Percentiles rank a stretch among this genome's conserved stretches.
These are phyloP conservation scores for Trichoderma lentiforme DNA, from an alignment of 2,329 filamentous ascomycete species.

Conservation along the genomic window DNA sequence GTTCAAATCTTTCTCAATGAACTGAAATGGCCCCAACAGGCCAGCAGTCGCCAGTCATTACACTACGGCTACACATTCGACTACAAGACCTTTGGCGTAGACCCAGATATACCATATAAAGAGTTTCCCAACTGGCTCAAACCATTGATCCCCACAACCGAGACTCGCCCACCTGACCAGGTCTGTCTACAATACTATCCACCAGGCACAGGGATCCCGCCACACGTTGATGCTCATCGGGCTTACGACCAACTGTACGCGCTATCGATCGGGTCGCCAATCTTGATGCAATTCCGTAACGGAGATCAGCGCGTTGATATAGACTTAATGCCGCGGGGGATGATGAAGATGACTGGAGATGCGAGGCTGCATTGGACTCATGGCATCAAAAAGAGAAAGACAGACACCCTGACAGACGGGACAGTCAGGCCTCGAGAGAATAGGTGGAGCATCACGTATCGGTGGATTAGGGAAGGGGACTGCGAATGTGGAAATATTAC, in stretches of 20 bases:
- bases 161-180: constrained; percentile 49
- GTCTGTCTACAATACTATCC: constrained; percentile 60
- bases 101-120: constrained; percentile 44
- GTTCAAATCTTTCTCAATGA: constrained; percentile 40
- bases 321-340: not conserved
- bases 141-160: constrained; percentile 45
- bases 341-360: constrained; percentile 11
- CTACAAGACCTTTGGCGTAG: constrained; percentile 57
- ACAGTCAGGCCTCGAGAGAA: constrained; percentile 37
- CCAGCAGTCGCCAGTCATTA: constrained; percentile 45
- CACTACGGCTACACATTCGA: constrained; percentile 58
- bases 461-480: constrained; percentile 46
- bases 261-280: constrained; percentile 8
- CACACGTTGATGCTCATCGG: constrained; percentile 56
- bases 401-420: constrained; percentile 6
- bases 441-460: constrained; percentile 55
- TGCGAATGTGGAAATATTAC: constrained; percentile 50
- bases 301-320: constrained; percentile 9
- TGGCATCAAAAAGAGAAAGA: constrained; percentile 16
- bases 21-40: constrained; percentile 43
- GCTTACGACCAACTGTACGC: constrained; percentile 15
- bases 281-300: constrained; percentile 11
- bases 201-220: constrained; percentile 57
- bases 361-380: constrained; percentile 14
- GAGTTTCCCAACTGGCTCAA: constrained; percentile 44